Evolutionary conservation across 352 stramenopile genomes (phyloP).

Genomic region (Globisporangium sylvaticum): DNA sequence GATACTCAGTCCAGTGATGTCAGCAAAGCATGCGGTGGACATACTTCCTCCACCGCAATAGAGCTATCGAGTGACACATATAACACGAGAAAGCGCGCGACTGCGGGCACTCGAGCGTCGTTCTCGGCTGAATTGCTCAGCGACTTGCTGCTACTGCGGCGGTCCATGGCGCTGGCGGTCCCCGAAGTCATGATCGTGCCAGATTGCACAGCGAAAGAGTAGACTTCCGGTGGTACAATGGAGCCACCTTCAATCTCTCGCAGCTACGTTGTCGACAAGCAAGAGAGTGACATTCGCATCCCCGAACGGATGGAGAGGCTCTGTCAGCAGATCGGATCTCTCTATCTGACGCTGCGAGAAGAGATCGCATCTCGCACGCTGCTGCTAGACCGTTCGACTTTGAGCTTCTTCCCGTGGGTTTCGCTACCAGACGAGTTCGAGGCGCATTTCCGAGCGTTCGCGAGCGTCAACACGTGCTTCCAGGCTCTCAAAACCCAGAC

Average conservation of each 20-base stretch:
- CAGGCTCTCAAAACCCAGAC: slow-evolving; percentile 4
- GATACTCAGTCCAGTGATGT: too few relatives aligned
- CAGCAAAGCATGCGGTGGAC: background rate
- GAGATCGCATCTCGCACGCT: background rate
- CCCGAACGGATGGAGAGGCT: background rate
- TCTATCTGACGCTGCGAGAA: slow-evolving; percentile 10
- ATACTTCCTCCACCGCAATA: background rate
- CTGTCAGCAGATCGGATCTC: slow-evolving; percentile 2
- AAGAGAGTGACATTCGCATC: background rate
- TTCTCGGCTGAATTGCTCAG: slow-evolving; percentile 24
- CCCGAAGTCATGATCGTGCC: background rate
- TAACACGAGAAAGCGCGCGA: background rate
- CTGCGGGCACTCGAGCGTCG: background rate
- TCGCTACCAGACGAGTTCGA: slow-evolving; percentile 11
- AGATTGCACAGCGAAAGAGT: background rate
- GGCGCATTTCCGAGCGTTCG: slow-evolving; percentile 8
- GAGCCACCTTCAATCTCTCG: background rate
- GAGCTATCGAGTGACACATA: background rate
- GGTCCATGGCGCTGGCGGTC: slow-evolving; percentile 16
- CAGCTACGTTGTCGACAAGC: background rate
- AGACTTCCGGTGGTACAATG: background rate
- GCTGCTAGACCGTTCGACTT: background rate
- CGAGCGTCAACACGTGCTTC: slow-evolving; percentile 2
- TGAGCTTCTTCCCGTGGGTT: slow-evolving; percentile 12
- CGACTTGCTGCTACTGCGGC: slow-evolving; percentile 22